These are phyloP conservation scores for Dendrobium huoshanense DNA, from an alignment of 106 monocot genomes.

Conservation along the genomic window DNA sequence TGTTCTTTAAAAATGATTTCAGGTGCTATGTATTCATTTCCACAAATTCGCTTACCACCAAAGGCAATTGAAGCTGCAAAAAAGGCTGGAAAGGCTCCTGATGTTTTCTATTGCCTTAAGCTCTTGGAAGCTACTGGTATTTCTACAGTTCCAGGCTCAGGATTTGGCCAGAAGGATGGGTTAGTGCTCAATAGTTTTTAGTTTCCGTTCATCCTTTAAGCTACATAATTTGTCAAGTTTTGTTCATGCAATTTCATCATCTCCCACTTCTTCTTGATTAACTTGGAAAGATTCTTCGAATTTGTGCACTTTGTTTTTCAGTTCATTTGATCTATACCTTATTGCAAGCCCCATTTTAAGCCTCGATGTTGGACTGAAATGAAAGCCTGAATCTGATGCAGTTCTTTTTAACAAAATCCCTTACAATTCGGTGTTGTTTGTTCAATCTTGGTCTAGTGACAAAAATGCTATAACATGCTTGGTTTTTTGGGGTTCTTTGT, in stretches of 20 bases:
- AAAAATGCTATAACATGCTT: no score
- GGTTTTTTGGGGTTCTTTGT: no score
- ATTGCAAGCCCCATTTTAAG: neutral
- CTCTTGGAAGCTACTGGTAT: conserved; percentile 98
- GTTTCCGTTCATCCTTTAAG: neutral
- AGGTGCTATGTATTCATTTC: conserved; percentile 99
- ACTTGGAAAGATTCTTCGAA: neutral
- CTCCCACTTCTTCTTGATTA: neutral
- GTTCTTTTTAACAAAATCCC: no score
- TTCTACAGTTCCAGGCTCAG: conserved; percentile 98
- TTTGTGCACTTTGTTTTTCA: neutral
- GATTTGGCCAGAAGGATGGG: conserved; percentile 99
- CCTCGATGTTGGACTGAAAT: neutral
- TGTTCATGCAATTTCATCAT: neutral
- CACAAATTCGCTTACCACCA: conserved; percentile 83
- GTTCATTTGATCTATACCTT: neutral
- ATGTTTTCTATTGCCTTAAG: conserved; percentile 98
- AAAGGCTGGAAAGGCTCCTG: conserved; percentile 83
- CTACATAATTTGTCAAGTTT: neutral
- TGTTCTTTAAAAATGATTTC: conserved; percentile 4
- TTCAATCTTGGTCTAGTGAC: no score
- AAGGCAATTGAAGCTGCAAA: conserved; percentile 92
- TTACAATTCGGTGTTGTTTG: no score
- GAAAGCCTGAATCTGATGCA: neutral
- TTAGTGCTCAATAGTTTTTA: conserved; percentile 18